Percentiles rank a stretch among this genome's conserved stretches.
phyloP scores from a whole-genome alignment of 768 basidiomycete genomes.

The Auriscalpium vulgare region DNA sequence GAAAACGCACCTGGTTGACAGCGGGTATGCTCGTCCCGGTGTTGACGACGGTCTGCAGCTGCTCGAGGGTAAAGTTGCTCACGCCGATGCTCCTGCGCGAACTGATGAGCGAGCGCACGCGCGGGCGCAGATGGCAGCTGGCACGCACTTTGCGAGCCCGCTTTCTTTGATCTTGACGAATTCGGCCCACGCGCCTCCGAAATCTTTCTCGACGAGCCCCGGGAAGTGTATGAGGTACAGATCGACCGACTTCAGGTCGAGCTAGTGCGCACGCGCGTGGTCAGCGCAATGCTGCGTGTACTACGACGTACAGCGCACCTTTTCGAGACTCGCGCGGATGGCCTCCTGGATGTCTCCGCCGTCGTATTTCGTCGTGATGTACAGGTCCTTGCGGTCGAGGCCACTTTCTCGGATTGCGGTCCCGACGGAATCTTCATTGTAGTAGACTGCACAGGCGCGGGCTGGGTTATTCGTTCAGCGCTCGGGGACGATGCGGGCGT shows the following conservation, averaged over 20 bases:
- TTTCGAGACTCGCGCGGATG: slow-evolving; percentile 39
- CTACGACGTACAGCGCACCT: slow-evolving; percentile 30
- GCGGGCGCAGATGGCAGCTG: not conserved
- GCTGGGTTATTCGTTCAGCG: not conserved
- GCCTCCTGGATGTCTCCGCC: slow-evolving; percentile 29
- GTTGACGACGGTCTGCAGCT: slow-evolving; percentile 45
- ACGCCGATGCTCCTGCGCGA: slow-evolving; percentile 61
- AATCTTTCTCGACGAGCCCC: slow-evolving; percentile 19
- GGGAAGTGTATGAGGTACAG: slow-evolving; percentile 66
- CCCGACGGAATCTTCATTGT: slow-evolving; percentile 31
- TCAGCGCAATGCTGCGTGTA: not conserved
- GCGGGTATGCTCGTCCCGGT: slow-evolving; percentile 49
- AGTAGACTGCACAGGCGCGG: slow-evolving; percentile 23
- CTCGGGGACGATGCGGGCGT: slow-evolving; percentile 4
- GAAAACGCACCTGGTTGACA: slow-evolving; percentile 54
- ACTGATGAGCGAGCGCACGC: not conserved
- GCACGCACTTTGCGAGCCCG: slow-evolving; percentile 27
- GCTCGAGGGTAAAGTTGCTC: slow-evolving; percentile 51
- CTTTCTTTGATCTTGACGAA: slow-evolving; percentile 47
- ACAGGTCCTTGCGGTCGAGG: slow-evolving; percentile 26
- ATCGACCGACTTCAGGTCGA: slow-evolving; percentile 54
- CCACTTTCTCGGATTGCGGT: slow-evolving; percentile 28
- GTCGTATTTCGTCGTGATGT: slow-evolving; percentile 41
- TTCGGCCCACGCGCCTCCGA: slow-evolving; percentile 41
- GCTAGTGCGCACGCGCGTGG: slow-evolving; percentile 27